These are phyloP conservation scores for Ceratocystis colombiana DNA, from an alignment of 2,329 filamentous ascomycete genomes.

Conservation along the genomic window DNA sequence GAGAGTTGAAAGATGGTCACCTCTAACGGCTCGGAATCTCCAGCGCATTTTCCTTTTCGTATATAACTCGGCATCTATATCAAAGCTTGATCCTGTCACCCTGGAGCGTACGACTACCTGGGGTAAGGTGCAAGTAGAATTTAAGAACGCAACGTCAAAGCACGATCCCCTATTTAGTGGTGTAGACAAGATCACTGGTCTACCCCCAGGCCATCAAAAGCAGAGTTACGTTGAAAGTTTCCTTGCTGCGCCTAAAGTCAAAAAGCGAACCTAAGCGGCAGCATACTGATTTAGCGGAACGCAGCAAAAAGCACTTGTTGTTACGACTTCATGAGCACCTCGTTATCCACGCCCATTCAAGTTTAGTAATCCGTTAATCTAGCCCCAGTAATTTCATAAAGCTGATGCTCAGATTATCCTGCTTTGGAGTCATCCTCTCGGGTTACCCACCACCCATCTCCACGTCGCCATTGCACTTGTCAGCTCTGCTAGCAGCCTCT, in stretches of 20 bases:
- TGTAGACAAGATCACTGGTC: conserved; percentile 16
- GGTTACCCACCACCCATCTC: conserved; percentile 62
- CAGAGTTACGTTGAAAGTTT: conserved; percentile 4
- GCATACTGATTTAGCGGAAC: no score
- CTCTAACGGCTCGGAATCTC: conserved; percentile 21
- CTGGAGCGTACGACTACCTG: conserved; percentile 18
- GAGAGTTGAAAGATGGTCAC: conserved; percentile 15
- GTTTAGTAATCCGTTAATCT: conserved; percentile 61
- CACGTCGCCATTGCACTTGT: conserved; percentile 59
- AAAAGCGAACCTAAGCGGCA: background rate
- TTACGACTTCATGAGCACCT: conserved; percentile 51
- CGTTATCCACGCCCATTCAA: conserved; percentile 62
- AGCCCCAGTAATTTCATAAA: conserved; percentile 73
- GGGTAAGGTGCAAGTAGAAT: conserved; percentile 17
- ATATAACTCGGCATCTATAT: conserved; percentile 22
- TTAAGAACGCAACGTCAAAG: conserved; percentile 2
- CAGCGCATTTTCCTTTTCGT: conserved; percentile 24
- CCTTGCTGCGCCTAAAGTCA: background rate
- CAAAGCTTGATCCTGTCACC: conserved; percentile 15
- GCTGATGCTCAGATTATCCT: conserved; percentile 81
- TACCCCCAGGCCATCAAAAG: conserved; percentile 17
- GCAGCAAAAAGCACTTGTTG: no score
- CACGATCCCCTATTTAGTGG: conserved; percentile 14
- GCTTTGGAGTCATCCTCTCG: conserved; percentile 86
- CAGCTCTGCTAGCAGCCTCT: conserved; percentile 60